Percentiles rank a stretch among this genome's conserved stretches.
Conservation (phyloP, 2,329 filamentous ascomycete genomes). For the Epichloe festucae region DNA sequence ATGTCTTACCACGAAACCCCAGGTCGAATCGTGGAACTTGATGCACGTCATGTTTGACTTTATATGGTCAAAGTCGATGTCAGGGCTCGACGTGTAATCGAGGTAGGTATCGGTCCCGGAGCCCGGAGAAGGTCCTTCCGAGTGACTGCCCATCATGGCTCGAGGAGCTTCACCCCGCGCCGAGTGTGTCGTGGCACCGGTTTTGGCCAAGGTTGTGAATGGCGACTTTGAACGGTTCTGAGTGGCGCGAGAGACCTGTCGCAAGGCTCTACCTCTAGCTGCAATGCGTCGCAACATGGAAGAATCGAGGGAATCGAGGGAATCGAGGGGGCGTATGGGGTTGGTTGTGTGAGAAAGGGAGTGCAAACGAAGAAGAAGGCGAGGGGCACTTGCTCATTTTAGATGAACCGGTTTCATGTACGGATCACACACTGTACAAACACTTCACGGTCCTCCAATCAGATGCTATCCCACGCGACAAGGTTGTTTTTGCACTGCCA, state of each 20-base stretch:
- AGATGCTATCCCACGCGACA: no score
- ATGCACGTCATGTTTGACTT: background rate
- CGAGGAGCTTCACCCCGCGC: background rate
- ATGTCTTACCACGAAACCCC: constrained; percentile 1
- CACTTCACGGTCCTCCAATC: no score
- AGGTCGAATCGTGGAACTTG: constrained; percentile 1
- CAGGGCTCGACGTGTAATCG: background rate
- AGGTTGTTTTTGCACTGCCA: no score
- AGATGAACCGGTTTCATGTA: no score
- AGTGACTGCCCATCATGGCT: background rate
- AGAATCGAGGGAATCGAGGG: no score
- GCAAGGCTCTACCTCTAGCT: background rate
- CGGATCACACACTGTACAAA: no score
- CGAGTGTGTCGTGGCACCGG: background rate
- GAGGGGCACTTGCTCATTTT: no score
- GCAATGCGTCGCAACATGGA: background rate
- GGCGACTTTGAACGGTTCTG: background rate
- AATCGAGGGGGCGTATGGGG: no score
- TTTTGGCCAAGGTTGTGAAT: background rate
- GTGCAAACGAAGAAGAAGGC: no score
- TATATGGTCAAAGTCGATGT: background rate
- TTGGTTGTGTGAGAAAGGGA: no score
- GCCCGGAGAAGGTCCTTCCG: background rate
- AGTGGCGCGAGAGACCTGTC: background rate
- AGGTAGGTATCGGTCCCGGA: background rate